Evolutionary conservation across 495 filamentous ascomycete genomes (phyloP).

Genomic region (Lophium mytilinum): DNA sequence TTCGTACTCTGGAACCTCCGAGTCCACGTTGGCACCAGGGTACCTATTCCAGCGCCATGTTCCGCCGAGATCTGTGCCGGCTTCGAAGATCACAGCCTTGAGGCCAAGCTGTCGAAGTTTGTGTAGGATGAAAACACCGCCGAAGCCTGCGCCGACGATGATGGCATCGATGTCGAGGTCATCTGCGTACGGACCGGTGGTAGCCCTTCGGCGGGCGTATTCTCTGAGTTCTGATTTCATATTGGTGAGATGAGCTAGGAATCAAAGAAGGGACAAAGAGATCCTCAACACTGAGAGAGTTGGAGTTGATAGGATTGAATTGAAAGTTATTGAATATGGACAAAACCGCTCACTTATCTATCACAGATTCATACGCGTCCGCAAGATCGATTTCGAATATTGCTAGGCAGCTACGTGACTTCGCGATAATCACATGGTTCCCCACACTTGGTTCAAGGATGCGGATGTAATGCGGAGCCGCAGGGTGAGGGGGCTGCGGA

Average conservation of each 20-base stretch:
- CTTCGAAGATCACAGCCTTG: conserved; percentile 27
- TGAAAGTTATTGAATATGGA: no score
- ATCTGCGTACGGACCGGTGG: conserved; percentile 35
- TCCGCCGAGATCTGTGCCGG: conserved; percentile 20
- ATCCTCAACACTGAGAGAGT: no score
- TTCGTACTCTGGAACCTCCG: conserved; percentile 35
- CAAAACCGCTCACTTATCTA: no score
- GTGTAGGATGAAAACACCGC: conserved; percentile 18
- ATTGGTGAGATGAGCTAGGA: not conserved
- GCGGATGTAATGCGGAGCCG: no score
- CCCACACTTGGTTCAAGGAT: no score
- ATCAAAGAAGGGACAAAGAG: no score
- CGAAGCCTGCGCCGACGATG: conserved; percentile 44
- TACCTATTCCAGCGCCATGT: conserved; percentile 27
- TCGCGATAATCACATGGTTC: no score
- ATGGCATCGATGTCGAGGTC: conserved; percentile 42
- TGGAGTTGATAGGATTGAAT: no score
- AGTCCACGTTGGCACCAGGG: conserved; percentile 37
- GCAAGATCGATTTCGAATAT: no score
- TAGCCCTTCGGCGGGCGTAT: conserved; percentile 29
- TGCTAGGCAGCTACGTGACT: no score
- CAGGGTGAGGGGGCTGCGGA: no score
- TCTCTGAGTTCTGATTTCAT: conserved; percentile 15
- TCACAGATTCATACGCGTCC: no score
- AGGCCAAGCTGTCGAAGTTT: conserved; percentile 24